phyloP scores from a whole-genome alignment of 2,329 filamentous ascomycete species.

The Talaromyces sp. region DNA sequence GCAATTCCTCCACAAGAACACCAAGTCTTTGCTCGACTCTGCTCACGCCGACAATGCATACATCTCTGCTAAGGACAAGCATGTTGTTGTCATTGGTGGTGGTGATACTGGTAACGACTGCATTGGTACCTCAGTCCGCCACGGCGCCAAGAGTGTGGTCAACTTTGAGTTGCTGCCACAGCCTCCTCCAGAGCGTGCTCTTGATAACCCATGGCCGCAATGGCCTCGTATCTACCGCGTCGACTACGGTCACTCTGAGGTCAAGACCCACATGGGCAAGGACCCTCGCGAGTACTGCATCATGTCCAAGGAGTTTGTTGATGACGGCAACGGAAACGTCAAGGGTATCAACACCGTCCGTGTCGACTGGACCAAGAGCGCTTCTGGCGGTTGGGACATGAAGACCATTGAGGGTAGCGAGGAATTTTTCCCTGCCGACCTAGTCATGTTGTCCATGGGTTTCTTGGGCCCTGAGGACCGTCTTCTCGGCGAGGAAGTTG shows the following conservation, averaged over 20 bases:
- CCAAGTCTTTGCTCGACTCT: constrained; percentile 93
- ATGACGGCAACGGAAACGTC: constrained; percentile 79
- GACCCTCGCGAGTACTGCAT: constrained; percentile 97
- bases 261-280: constrained; percentile 92
- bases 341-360: constrained; percentile 95
- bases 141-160: constrained; percentile 90
- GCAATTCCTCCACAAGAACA: constrained; percentile 97
- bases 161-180: constrained; percentile 96
- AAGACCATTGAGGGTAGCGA: constrained; percentile 91
- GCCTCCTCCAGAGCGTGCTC: constrained; percentile 81
- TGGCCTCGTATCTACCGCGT: constrained; percentile 97
- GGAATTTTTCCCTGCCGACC: constrained; percentile 93
- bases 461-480: constrained; percentile 92
- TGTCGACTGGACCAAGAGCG: constrained; percentile 91
- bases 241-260: constrained; percentile 96
- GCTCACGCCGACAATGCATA: constrained; percentile 78
- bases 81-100: constrained; percentile 94
- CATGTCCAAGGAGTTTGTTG: constrained; percentile 95
- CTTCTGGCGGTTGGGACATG: constrained; percentile 94
- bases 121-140: constrained; percentile 92
- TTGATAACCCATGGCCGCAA: constrained; percentile 96
- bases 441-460: constrained; percentile 93
- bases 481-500: constrained; percentile 79
- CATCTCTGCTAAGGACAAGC: constrained; percentile 91
- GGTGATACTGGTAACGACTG: constrained; percentile 98